Evolutionary conservation across 768 basidiomycete species (phyloP).

Genomic region (Floccularia luteovirens): DNA sequence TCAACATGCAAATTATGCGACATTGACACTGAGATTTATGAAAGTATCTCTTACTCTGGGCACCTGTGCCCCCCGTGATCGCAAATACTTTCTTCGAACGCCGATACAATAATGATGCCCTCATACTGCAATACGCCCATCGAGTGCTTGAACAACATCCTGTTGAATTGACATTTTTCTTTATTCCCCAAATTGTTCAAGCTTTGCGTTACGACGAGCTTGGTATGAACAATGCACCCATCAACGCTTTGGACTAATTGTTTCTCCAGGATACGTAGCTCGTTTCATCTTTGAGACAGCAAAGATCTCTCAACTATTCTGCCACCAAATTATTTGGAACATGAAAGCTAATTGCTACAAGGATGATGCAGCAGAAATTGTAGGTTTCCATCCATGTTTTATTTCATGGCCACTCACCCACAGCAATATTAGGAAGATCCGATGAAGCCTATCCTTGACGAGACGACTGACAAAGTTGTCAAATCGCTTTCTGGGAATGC

Average conservation of each 20-base stretch:
- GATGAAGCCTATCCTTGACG: slow-evolving; percentile 93
- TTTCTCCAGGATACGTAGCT: slow-evolving; percentile 75
- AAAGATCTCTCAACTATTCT: slow-evolving; percentile 95
- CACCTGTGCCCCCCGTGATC: slow-evolving; percentile 76
- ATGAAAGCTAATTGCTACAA: slow-evolving; percentile 99
- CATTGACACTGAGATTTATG: background rate
- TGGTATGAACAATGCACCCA: slow-evolving; percentile 53
- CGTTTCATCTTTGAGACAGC: slow-evolving; percentile 96
- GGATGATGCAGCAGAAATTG: slow-evolving; percentile 83
- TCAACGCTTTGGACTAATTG: no score
- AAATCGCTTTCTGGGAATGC: slow-evolving; percentile 84
- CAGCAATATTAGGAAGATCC: slow-evolving; percentile 66
- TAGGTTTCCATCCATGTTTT: slow-evolving; percentile 21
- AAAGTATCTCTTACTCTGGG: slow-evolving; percentile 85
- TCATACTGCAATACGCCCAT: slow-evolving; percentile 93
- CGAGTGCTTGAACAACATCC: slow-evolving; percentile 92
- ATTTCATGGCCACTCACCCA: background rate
- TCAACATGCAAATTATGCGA: background rate
- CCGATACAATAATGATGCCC: slow-evolving; percentile 74
- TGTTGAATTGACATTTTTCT: slow-evolving; percentile 95
- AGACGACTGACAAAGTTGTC: slow-evolving; percentile 76
- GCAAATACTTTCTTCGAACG: slow-evolving; percentile 83
- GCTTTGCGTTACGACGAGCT: slow-evolving; percentile 86
- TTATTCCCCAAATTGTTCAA: slow-evolving; percentile 97
- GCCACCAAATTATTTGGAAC: slow-evolving; percentile 99